A percentile compares a stretch with the other conserved stretches of the same genome.
Conservation (phyloP, 2,329 filamentous ascomycete genomes). For the Ilyonectria destructans region DNA sequence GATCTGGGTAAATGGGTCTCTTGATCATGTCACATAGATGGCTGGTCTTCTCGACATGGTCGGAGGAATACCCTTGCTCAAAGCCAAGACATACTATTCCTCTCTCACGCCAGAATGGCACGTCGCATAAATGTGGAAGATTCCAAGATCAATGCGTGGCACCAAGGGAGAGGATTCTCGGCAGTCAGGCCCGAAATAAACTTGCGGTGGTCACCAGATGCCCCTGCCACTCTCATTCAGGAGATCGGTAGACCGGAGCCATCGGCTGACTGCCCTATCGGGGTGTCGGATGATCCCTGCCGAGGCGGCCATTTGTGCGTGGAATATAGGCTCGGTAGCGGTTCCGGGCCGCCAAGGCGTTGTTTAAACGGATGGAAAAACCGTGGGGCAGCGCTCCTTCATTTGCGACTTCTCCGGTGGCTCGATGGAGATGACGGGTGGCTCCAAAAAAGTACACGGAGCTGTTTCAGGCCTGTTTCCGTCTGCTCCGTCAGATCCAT, state of each 20-base stretch:
- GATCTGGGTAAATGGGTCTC: neutral
- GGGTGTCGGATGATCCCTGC: slow-evolving; percentile 4
- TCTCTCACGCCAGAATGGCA: neutral
- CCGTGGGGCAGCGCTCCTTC: slow-evolving; percentile 35
- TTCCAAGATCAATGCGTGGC: neutral
- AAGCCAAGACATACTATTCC: neutral
- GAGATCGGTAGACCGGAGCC: neutral
- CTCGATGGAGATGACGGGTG: slow-evolving; percentile 29
- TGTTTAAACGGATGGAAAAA: slow-evolving; percentile 44
- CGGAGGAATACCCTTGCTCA: neutral
- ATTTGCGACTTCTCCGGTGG: slow-evolving; percentile 35
- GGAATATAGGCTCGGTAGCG: slow-evolving; percentile 17
- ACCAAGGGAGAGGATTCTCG: neutral
- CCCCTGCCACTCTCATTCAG: slow-evolving; percentile 1
- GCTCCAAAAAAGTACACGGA: slow-evolving; percentile 24
- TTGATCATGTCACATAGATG: neutral
- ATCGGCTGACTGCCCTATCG: slow-evolving; percentile 6
- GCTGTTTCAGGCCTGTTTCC: slow-evolving; percentile 44
- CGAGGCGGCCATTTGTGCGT: neutral
- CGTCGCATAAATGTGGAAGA: neutral
- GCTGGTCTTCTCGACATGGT: neutral
- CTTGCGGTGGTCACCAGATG: neutral
- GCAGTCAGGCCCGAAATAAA: neutral
- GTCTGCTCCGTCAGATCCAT: slow-evolving; percentile 22
- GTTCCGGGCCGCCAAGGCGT: slow-evolving; percentile 25